phyloP scores from a whole-genome alignment of 176 grass and related monocot species.

The Oropetium thomaeum region DNA sequence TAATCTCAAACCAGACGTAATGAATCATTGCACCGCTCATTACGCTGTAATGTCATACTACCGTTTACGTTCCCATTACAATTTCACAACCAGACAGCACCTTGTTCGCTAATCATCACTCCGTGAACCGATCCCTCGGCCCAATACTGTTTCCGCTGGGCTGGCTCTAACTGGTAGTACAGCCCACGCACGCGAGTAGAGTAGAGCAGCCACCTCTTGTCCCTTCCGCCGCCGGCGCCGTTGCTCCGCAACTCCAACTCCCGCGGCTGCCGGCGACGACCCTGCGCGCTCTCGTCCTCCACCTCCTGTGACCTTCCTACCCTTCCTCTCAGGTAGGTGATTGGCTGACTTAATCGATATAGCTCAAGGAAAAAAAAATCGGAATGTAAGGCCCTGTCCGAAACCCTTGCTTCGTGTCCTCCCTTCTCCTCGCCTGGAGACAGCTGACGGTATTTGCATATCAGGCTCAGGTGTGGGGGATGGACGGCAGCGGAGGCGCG shows the following conservation, averaged over 20 bases:
- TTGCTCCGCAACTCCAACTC: no score
- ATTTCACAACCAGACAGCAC: no score
- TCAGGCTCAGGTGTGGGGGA: conserved; percentile 37
- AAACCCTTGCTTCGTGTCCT: not conserved
- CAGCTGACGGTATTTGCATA: not conserved
- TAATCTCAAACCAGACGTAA: no score
- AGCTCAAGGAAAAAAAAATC: not conserved
- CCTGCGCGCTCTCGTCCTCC: not conserved
- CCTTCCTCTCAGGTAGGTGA: not conserved
- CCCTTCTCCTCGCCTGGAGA: not conserved
- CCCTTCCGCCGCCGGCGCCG: not conserved
- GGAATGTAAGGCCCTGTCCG: not conserved
- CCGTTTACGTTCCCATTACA: no score
- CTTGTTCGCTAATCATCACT: not conserved
- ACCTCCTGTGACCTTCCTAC: not conserved
- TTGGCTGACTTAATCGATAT: not conserved
- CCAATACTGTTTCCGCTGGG: not conserved
- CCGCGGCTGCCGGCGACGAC: not conserved
- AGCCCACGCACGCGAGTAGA: not conserved
- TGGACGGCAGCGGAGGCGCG: conserved; percentile 23
- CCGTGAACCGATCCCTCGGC: no score
- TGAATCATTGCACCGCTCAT: no score
- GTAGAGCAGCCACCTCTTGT: not conserved
- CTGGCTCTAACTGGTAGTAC: not conserved
- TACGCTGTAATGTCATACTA: no score